These are phyloP conservation scores for Trichophyton benhamiae DNA, from an alignment of 2,329 filamentous ascomycete genomes.

Conservation along the genomic window DNA sequence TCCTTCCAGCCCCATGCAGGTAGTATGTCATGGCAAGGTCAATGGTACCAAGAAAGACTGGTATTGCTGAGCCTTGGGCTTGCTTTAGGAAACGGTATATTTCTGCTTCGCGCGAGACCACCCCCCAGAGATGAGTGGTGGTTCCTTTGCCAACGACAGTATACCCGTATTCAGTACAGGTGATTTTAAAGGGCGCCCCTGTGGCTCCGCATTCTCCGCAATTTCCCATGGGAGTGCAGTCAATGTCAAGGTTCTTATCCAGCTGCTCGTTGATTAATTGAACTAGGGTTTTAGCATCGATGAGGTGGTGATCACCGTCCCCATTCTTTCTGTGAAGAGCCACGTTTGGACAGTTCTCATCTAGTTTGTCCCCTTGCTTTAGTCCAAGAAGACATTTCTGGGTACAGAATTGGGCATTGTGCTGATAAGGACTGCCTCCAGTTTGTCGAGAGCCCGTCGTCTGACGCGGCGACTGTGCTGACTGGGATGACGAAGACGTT, in stretches of 20 bases:
- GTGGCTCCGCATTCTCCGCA: constrained; percentile 19
- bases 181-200: constrained; percentile 23
- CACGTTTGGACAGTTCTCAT: constrained; percentile 19
- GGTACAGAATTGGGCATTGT: constrained; percentile 19
- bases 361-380: constrained; percentile 13
- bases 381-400: constrained; percentile 21
- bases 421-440: constrained; percentile 5
- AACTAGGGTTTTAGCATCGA: constrained; percentile 14
- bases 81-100: constrained; percentile 18
- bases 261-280: constrained; percentile 19
- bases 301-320: constrained; percentile 13
- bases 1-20: constrained; percentile 19
- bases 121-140: constrained; percentile 17
- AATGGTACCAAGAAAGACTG: constrained; percentile 20
- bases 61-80: constrained; percentile 20
- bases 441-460: neutral
- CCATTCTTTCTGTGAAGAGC: constrained; percentile 13
- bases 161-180: constrained; percentile 17
- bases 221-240: constrained; percentile 19
- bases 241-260: constrained; percentile 18
- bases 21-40: constrained; percentile 19
- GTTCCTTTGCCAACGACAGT: constrained; percentile 23
- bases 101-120: constrained; percentile 18
- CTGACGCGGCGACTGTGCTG: neutral
- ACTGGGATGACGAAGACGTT: constrained; percentile 14